These are phyloP conservation scores for Lachnellula subtilissima DNA, from an alignment of 2,329 filamentous ascomycete species.

Conservation along the genomic window DNA sequence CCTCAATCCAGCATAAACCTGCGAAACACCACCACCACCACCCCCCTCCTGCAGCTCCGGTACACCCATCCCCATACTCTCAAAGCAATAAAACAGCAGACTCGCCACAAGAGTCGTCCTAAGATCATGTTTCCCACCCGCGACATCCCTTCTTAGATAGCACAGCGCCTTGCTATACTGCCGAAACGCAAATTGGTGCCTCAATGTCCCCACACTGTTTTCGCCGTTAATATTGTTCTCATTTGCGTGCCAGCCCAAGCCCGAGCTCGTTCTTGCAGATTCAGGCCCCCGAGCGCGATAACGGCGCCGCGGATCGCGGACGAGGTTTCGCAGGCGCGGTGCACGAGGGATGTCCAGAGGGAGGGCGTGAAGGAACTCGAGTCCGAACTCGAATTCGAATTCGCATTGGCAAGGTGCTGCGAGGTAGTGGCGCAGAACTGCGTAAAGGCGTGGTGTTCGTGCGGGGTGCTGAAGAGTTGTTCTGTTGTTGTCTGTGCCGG, in stretches of 20 bases:
- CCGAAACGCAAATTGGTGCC: conserved; percentile 18
- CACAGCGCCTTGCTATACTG: conserved; percentile 20
- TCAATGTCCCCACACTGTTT: conserved; percentile 16
- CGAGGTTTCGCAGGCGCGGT: conserved; percentile 17
- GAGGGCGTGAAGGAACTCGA: conserved; percentile 2
- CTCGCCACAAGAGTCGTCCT: conserved; percentile 17
- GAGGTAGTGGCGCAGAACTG: conserved; percentile 16
- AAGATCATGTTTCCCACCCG: conserved; percentile 15
- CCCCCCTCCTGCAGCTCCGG: conserved; percentile 1
- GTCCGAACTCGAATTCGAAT: not conserved
- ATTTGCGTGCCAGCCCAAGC: too few species aligned
- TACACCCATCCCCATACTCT: conserved; percentile 16
- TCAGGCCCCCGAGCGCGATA: conserved; percentile 1
- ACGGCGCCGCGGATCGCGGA: conserved; percentile 16
- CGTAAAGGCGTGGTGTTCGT: conserved; percentile 17
- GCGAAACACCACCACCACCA: conserved; percentile 2
- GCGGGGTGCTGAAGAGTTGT: conserved; percentile 11
- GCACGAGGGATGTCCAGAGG: conserved; percentile 15
- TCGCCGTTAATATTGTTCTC: too few species aligned
- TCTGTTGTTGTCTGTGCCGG: too few species aligned
- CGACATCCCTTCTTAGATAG: conserved; percentile 15
- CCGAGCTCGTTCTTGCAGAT: too few species aligned
- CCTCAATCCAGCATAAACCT: conserved; percentile 16
- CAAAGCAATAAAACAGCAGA: conserved; percentile 21
- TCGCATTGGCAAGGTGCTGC: not conserved